Base-by-base conservation (phyloP, 2,329 filamentous ascomycete genomes). In the Penicillium decumbens region DNA sequence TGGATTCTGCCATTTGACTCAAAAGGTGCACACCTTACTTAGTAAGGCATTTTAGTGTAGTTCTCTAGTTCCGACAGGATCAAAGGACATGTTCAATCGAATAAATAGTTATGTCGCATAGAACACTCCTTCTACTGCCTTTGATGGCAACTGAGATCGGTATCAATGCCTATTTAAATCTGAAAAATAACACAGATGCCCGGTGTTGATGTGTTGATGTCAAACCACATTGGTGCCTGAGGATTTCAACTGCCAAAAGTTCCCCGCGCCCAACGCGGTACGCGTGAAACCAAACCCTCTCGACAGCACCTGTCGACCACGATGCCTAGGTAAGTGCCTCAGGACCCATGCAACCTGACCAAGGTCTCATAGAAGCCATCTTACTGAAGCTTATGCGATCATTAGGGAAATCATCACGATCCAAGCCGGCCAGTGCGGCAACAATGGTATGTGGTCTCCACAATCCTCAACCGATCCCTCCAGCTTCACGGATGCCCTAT, bases 361-460 rank as follows among this genome's bases (percentile, higher is more conserved):
- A 25, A 35, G 25, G 9, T 43, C 3, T 41, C 8, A 9, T 7
- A 38, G 4, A 4, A 20, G 32, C 13, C 42, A 5, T 25, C 10
- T 29, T 42, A 23, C 51, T 51, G 23, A 60, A 48, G 13, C 29
- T 48, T 18, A 46, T 48, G 13, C 15, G 4, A 12, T 47, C 18
- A 48, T 1, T 63, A 96, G 93, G 75, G 93, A 98, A 82, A 98
- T 98, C 66, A 98, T 98, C 74, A 98, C 95, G 55, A 87, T 98
- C 65, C 93, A 98, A 76, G 92, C 95, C 59, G 93, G 93, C 81
- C 93, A 97, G 75, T 97, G 93, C 80, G 93, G 92, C 81, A 97
- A 97, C 77, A 96, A 91, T 83, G 92, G 91, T 95, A 70, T 79
- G 88, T 87, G 48, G 44, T 42, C 45, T 56, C 44, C 54, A 41